These are phyloP conservation scores for Scutellaria galericulata DNA, from an alignment of 257 asterid genomes.

Conservation along the genomic window DNA sequence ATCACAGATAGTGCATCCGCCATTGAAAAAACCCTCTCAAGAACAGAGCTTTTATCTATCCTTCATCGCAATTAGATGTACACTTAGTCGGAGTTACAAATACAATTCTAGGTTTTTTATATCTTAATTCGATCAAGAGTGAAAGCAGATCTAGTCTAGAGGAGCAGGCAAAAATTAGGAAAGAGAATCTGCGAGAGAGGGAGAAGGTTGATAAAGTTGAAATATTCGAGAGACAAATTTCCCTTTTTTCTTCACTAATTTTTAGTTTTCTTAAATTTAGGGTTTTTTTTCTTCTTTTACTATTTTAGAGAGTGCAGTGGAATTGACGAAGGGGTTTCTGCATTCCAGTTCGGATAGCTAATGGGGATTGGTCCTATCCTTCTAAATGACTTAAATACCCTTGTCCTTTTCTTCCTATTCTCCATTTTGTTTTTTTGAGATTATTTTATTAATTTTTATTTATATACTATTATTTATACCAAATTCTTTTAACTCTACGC, in stretches of 20 bases:
- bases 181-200: conserved; percentile 30
- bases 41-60: conserved; percentile 25
- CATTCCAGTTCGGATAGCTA: conserved; percentile 29
- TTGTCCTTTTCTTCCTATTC: not conserved
- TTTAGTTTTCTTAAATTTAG: conserved; percentile 36
- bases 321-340: conserved; percentile 39
- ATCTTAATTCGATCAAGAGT: conserved; percentile 34
- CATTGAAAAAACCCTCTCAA: conserved; percentile 60
- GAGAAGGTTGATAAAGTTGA: conserved; percentile 39
- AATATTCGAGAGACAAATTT: conserved; percentile 31
- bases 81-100: conserved; percentile 23
- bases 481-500: too few relatives aligned
- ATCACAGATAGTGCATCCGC: conserved; percentile 78
- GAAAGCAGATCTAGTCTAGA: conserved; percentile 50
- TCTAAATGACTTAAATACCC: conserved; percentile 20
- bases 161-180: conserved; percentile 35
- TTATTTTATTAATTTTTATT: not conserved
- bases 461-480: too few relatives aligned
- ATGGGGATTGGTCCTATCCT: not conserved
- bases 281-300: conserved; percentile 39
- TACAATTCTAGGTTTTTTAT: conserved; percentile 19
- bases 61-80: conserved; percentile 41
- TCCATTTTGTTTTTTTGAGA: not conserved
- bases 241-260: conserved; percentile 24
- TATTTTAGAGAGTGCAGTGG: conserved; percentile 29